These are phyloP conservation scores for Ascobolus immersus DNA, from an alignment of 495 filamentous ascomycete species.

Conservation along the genomic window DNA sequence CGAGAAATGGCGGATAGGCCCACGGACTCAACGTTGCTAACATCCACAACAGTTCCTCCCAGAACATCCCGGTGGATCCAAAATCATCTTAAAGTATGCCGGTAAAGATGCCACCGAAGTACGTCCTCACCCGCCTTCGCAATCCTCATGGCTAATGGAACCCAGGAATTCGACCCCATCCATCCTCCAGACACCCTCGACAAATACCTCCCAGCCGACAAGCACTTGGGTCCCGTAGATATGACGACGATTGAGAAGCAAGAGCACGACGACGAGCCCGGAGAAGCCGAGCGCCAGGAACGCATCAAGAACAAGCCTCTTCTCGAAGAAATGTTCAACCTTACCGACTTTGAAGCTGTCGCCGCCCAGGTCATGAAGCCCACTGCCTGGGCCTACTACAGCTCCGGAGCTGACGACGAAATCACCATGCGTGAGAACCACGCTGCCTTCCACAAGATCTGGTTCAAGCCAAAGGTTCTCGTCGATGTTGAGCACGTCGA, in stretches of 20 bases:
- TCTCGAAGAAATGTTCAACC: conserved; percentile 75
- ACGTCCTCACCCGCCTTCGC: neutral
- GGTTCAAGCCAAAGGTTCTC: conserved; percentile 74
- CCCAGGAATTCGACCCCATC: conserved; percentile 30
- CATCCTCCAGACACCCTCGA: conserved; percentile 56
- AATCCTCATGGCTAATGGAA: neutral
- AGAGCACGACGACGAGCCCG: conserved; percentile 42
- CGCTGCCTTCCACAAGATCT: conserved; percentile 85
- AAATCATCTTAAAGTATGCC: conserved; percentile 62
- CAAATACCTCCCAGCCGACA: conserved; percentile 57
- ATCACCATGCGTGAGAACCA: conserved; percentile 97
- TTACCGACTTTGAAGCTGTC: conserved; percentile 85
- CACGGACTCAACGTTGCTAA: neutral
- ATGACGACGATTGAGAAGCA: conserved; percentile 60
- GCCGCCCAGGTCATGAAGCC: conserved; percentile 77
- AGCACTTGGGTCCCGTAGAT: conserved; percentile 78
- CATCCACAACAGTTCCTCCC: conserved; percentile 21
- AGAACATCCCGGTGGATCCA: conserved; percentile 45
- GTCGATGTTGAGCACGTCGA: conserved; percentile 73
- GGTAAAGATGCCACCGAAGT: conserved; percentile 64
- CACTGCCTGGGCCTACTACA: conserved; percentile 90
- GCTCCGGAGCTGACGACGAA: conserved; percentile 85
- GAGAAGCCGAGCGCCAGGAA: conserved; percentile 49
- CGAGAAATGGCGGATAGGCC: neutral
- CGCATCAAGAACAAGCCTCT: conserved; percentile 55